Evolutionary conservation across 1,284 basidiomycete species (phyloP).

Genomic region (Xanthoconium separans): DNA sequence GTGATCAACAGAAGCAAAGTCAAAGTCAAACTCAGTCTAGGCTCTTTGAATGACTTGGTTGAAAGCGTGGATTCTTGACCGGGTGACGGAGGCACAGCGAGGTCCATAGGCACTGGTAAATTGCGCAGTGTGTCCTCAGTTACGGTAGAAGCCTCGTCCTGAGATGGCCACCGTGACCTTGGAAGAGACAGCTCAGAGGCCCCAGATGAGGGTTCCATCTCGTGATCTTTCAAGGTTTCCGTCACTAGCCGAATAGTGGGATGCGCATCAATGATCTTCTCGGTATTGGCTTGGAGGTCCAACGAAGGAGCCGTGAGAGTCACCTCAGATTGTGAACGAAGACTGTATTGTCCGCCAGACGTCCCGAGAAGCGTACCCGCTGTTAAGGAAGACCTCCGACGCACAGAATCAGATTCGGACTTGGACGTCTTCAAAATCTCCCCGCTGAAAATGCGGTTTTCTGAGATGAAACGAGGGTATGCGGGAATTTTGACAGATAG

Average conservation of each 20-base stretch:
- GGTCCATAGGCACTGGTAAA: slow-evolving; percentile 13
- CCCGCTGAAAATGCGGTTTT: slow-evolving; percentile 26
- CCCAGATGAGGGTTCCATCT: neutral
- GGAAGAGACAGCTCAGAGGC: slow-evolving; percentile 6
- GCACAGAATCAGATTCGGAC: slow-evolving; percentile 25
- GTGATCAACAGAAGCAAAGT: slow-evolving; percentile 55
- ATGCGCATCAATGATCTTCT: slow-evolving; percentile 2
- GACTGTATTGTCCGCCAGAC: slow-evolving; percentile 8
- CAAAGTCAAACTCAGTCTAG: slow-evolving; percentile 60
- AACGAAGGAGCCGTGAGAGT: slow-evolving; percentile 22
- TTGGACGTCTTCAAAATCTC: slow-evolving; percentile 19
- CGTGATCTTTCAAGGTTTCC: slow-evolving; percentile 7
- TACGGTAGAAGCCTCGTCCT: slow-evolving; percentile 17
- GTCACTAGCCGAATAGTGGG: slow-evolving; percentile 27
- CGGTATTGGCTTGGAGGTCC: slow-evolving; percentile 2
- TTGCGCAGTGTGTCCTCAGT: slow-evolving; percentile 3
- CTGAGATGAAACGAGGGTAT: slow-evolving; percentile 30
- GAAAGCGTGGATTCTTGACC: slow-evolving; percentile 19
- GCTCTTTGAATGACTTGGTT: slow-evolving; percentile 37
- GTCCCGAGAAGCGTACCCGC: slow-evolving; percentile 5
- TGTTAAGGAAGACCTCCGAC: slow-evolving; percentile 16
- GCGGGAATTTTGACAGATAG: slow-evolving; percentile 38
- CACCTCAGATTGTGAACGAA: slow-evolving; percentile 28
- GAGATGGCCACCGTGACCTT: slow-evolving; percentile 10
- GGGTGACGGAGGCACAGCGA: slow-evolving; percentile 26